phyloP scores from a whole-genome alignment of 2,329 filamentous ascomycete species.

The Podosphaera fusca region DNA sequence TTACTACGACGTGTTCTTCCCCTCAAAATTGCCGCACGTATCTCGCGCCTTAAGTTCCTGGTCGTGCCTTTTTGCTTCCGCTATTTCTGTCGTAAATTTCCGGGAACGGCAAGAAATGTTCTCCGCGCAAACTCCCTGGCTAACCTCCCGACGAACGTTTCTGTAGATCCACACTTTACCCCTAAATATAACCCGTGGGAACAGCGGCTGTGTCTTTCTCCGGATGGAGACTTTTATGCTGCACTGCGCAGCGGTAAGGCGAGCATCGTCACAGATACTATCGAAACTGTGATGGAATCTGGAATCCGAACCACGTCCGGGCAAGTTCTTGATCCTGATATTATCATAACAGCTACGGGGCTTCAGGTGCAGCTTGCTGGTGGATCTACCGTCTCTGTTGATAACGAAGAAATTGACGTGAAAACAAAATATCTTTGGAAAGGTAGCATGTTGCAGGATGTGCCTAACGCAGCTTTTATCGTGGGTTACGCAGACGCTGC shows the following conservation, averaged over 20 bases:
- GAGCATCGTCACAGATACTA: slow-evolving; percentile 27
- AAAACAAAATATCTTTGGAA: slow-evolving; percentile 36
- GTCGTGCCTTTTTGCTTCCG: slow-evolving; percentile 25
- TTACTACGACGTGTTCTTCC: slow-evolving; percentile 19
- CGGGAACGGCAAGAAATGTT: slow-evolving; percentile 23
- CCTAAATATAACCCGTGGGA: slow-evolving; percentile 45
- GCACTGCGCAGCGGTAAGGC: slow-evolving; percentile 23
- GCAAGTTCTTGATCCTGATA: slow-evolving; percentile 29
- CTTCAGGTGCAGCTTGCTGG: slow-evolving; percentile 35
- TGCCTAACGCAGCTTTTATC: slow-evolving; percentile 38
- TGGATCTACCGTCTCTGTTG: slow-evolving; percentile 27
- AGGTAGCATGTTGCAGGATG: slow-evolving; percentile 38
- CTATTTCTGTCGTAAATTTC: slow-evolving; percentile 29
- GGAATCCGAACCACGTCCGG: slow-evolving; percentile 19
- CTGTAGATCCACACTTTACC: slow-evolving; percentile 38
- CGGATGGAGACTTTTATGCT: slow-evolving; percentile 32
- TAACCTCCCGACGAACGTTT: slow-evolving; percentile 29
- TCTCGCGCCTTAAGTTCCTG: slow-evolving; percentile 26
- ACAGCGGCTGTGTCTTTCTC: slow-evolving; percentile 50
- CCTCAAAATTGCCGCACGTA: slow-evolving; percentile 22
- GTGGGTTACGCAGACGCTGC: slow-evolving; percentile 42
- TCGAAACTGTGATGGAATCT: slow-evolving; percentile 26
- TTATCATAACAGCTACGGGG: slow-evolving; percentile 48
- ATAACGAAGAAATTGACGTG: slow-evolving; percentile 26
- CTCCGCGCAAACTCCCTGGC: slow-evolving; percentile 22